Base-by-base conservation (phyloP, 176 grass and related monocot species). In the Calamus simplicifolius region DNA sequence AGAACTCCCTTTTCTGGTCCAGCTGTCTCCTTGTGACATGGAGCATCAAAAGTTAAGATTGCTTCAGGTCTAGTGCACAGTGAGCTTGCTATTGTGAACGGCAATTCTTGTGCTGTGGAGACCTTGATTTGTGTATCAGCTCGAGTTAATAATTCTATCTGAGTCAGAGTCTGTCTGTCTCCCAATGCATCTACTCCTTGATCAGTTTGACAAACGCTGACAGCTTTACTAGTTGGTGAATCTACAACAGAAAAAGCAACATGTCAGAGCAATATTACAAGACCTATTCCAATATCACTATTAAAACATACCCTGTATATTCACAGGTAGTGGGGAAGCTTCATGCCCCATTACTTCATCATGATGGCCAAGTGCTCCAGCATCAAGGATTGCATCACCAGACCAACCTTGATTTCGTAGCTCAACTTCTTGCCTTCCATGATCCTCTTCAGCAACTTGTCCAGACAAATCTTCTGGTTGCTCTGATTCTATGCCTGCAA, bases 241-340 rank as follows among this genome's bases (percentile, higher is more conserved):
- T 70, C 68, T 77, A 54, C 67, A 23, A 66, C 18, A 49, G 19
- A 64, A 67, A 51, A 64, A 57, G 17, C 16, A n/a, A 23, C 66
- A 4, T 64, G 64, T 51, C 43, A 29, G 16, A 52, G 61, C 60
- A 5, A 58, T 57, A 59, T 35, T 27, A 10, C 14, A 14, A 75
- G n/a, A 54, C 58, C 28, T 43, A 12, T 43, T 35, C 12, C 35
- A 43, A 43, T 12, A 12, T 12, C 12, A 12, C 12, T 43, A 43
- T 43, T 43, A 1, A 43, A 5, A 43, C 35, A 12, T 43, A 43
- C 35, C 35, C 35, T 2, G 35, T 8, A 12, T 12, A 43, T 12
- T 43, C 51, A 6, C 25, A 69, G 14, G 13, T 29, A 18, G 38
- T 13, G 31, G 35, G 63, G 50, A 30, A 6, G 62, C 72, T 63